Base-by-base conservation (phyloP, 2,329 filamentous ascomycete species). In the Colletotrichum echinochloae region DNA sequence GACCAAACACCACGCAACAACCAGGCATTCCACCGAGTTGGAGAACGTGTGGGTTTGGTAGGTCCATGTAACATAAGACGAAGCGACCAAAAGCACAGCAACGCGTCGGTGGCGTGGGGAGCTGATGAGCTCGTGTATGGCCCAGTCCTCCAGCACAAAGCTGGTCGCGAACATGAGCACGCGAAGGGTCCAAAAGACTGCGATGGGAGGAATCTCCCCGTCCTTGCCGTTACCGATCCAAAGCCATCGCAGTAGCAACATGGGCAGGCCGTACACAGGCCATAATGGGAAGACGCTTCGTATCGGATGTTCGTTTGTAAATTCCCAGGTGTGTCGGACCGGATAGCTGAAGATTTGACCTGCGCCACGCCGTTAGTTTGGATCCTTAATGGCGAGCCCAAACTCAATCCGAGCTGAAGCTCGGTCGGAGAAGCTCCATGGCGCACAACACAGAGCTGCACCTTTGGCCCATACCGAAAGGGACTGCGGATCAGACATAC, bases 1-100 rank as follows among this genome's bases (percentile, higher is more conserved):
- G 57, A 98, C 95, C 80, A 99, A 83, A 77, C 93, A 95, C 96
- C 96, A 99, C 64, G 94, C 89, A 61, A 99, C 94, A 60, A 95
- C 88, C 75, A 99, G 85, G 3, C 96, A 98, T 84, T 99, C 96
- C 74, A 98, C 88, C 72, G 95, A 97, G 82, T 99, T 99, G 73
- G 95, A 98, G 81, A 99, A 98, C 16, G 96, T 98, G 82, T 99
- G 96, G 23, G 94, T 96, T 82, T 99, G 96, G 83, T 95, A 97
- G 54, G 95, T 98, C 95, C 96, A 99, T 57, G 96, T 99, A 75
- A 98, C 95, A 82, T 98, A 99, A 33, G 94, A 98, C 35, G 95
- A 98, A 55, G 95, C 94, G 71, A 98, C 92, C 67, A 99, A 87
- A 55, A 97, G 85, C 54, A 97, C 89, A 12, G 94, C 94, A 65